Evolutionary conservation across 2,329 filamentous ascomycete genomes (phyloP), one percentile per base, ranked within the genome.

Genomic region (Epichloe brachyelytri): DNA sequence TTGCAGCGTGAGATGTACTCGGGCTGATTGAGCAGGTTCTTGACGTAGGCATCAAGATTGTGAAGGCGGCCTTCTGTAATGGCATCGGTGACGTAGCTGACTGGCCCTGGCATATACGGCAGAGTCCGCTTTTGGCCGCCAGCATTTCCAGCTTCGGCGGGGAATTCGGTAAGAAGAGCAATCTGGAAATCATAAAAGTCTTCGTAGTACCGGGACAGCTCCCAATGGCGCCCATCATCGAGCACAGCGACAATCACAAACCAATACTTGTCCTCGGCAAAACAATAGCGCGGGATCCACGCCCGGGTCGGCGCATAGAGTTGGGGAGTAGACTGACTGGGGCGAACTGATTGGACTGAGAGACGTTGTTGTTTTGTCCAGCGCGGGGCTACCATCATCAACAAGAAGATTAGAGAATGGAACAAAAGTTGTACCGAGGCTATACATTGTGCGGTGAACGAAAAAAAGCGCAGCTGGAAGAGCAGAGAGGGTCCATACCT

Each of bases 181-280:
- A 97, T 97, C 66, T 98, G 93, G 66, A 97, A 91, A 67, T 97
- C 93, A 70, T 97, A 98, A 64, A 98, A 98, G 70, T 97, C 93
- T 66, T 97, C 89, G 63, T 98, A 98, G 63, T 95, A 93, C 56
- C 93, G 82, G 39, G 88, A 91, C 47, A 98, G 72, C 64, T 96
- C 90, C 89, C 90, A 97, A 63, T 87, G 84, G 45, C 87, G 79
- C 46, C 89, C 90, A 63, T 97, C 90, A 62, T 95, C 88, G 67
- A 97, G 80, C 60, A 84, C 78, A 22, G 87, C 88, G 66, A 96
- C 90, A 53, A 98, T 91, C 50, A 96, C 87, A 63, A 97, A 98
- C 88, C 93, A 97, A 68, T 97, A 97, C 66, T 96, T 96, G 59
- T 96, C 90, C 63, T 97, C 91, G 53, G 89, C 88, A 62, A 94